phyloP scores from a whole-genome alignment of 495 filamentous ascomycete genomes.

The Chaetomium fimeti region DNA sequence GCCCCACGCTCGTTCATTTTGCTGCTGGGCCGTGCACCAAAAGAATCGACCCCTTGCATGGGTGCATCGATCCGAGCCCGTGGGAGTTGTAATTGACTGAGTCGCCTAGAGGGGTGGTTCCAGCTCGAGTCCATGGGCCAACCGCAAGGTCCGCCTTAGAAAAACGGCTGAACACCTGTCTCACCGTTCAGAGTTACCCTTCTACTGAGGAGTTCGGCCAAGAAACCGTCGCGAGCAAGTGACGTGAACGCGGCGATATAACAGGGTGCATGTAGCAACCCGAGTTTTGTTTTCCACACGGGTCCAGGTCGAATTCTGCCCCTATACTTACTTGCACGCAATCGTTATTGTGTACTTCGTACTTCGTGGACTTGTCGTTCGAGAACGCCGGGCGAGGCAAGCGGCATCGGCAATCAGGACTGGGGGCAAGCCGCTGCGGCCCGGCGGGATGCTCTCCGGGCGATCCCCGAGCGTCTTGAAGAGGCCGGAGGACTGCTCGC shows the following conservation, averaged over 20 bases:
- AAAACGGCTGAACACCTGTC: conserved; percentile 8
- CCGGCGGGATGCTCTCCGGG: conserved; percentile 23
- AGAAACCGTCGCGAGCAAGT: not conserved
- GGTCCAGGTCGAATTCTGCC: not conserved
- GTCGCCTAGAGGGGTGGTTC: not conserved
- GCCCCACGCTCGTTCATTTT: not conserved
- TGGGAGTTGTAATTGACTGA: not conserved
- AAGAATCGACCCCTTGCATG: conserved; percentile 11
- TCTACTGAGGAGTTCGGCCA: conserved; percentile 1
- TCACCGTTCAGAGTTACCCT: not conserved
- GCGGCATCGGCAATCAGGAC: not conserved
- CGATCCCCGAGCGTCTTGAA: conserved; percentile 9
- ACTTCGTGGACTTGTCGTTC: not conserved
- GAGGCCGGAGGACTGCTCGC: not conserved
- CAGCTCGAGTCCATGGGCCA: not conserved
- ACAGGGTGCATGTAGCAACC: not conserved
- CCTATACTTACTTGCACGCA: too few relatives aligned
- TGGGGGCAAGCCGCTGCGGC: conserved; percentile 14
- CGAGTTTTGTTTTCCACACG: not conserved
- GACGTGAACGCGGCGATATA: not conserved
- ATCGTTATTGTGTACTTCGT: too few relatives aligned
- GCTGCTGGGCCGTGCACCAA: not conserved
- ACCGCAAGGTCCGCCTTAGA: not conserved
- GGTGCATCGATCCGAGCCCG: conserved; percentile 14
- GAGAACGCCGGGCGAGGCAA: conserved; percentile 3